Evolutionary conservation across 1,284 basidiomycete genomes (phyloP).

Genomic region (Apiotrichum montevideense): DNA sequence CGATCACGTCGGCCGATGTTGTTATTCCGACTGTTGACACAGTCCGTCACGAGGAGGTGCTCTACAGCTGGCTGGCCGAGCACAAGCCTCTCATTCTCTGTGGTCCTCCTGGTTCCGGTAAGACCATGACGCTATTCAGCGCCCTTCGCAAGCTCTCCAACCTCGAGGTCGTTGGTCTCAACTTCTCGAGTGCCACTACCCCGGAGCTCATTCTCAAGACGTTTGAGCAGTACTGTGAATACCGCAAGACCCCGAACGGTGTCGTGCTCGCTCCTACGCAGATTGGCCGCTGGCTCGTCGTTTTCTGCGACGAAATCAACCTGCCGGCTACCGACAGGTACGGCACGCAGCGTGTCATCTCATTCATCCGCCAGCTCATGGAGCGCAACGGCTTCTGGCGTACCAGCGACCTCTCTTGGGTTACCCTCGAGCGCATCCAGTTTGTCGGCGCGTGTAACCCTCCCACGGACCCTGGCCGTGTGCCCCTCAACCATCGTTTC

Average conservation of each 20-base stretch:
- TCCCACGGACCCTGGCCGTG: constrained; percentile 98
- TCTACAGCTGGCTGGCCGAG: constrained; percentile 98
- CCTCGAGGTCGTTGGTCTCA: constrained; percentile 98
- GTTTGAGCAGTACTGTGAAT: constrained; percentile 99
- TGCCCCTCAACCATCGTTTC: constrained; percentile 96
- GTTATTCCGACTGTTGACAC: constrained; percentile 99
- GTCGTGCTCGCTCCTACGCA: constrained; percentile 88
- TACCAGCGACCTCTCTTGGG: constrained; percentile 92
- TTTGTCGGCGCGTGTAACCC: constrained; percentile 99
- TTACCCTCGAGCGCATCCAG: constrained; percentile 94
- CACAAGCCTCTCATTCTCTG: constrained; percentile 98
- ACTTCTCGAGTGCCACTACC: constrained; percentile 98
- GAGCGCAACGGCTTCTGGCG: constrained; percentile 95
- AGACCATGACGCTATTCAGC: constrained; percentile 99
- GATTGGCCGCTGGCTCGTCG: constrained; percentile 95
- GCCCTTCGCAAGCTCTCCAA: constrained; percentile 95
- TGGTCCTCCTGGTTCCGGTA: constrained; percentile 97
- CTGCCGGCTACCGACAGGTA: constrained; percentile 96
- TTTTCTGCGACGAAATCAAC: constrained; percentile 99
- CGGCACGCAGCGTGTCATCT: constrained; percentile 96
- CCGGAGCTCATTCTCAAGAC: constrained; percentile 98
- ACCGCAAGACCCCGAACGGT: constrained; percentile 95
- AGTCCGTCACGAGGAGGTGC: constrained; percentile 94
- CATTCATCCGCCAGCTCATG: constrained; percentile 94
- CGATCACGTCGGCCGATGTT: constrained; percentile 89